phyloP scores from a whole-genome alignment of 2,329 filamentous ascomycete species.

The Colletotrichum sp. region DNA sequence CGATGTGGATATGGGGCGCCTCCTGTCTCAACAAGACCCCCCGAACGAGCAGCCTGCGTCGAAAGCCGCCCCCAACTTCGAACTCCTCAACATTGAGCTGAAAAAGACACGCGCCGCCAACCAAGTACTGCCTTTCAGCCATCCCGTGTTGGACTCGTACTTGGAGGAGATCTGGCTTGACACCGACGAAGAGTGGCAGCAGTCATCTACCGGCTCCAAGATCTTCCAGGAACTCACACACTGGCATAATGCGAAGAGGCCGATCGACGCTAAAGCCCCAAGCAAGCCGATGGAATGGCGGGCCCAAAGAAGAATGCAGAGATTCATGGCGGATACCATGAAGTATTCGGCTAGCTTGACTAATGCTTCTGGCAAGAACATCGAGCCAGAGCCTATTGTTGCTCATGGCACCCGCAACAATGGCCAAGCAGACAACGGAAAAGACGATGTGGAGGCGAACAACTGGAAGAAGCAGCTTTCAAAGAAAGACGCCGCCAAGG shows the following conservation, averaged over 20 bases:
- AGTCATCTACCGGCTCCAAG: slow-evolving; percentile 22
- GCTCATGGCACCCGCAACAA: slow-evolving; percentile 31
- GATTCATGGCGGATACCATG: slow-evolving; percentile 70
- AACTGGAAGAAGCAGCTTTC: background rate
- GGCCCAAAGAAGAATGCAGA: slow-evolving; percentile 59
- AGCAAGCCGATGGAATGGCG: slow-evolving; percentile 27
- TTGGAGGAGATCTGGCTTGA: slow-evolving; percentile 46
- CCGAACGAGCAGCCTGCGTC: no score
- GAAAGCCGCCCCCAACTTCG: background rate
- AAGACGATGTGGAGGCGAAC: background rate
- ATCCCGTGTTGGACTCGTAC: slow-evolving; percentile 50
- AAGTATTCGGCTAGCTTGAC: slow-evolving; percentile 75
- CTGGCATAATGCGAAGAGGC: slow-evolving; percentile 66
- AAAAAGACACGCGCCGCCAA: background rate
- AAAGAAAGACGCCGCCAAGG: slow-evolving; percentile 16
- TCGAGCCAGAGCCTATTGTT: slow-evolving; percentile 70
- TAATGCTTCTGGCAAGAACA: slow-evolving; percentile 63
- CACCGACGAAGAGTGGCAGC: slow-evolving; percentile 20
- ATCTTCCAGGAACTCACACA: slow-evolving; percentile 57
- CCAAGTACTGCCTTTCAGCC: slow-evolving; percentile 50
- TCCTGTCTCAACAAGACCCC: background rate
- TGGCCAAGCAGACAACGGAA: slow-evolving; percentile 11
- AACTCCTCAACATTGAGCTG: background rate
- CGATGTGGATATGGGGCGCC: background rate
- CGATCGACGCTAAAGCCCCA: slow-evolving; percentile 44